phyloP scores from a whole-genome alignment of 2,329 filamentous ascomycete genomes.

The Cladophialophora carrionii region DNA sequence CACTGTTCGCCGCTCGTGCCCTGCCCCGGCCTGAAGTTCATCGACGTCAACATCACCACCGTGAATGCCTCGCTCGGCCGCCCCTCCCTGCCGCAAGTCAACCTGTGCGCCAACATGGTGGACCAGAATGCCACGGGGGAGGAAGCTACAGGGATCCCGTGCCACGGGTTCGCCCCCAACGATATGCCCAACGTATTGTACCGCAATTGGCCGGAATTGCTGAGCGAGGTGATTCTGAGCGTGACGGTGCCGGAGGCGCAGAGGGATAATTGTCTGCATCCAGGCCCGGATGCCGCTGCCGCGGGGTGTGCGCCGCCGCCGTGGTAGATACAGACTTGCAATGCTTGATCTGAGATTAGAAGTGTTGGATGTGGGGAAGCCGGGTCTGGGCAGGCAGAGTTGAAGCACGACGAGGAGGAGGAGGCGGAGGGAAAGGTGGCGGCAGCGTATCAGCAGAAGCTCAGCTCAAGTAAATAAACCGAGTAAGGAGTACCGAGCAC shows the following conservation, averaged over 20 bases:
- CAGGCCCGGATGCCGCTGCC: conserved; percentile 13
- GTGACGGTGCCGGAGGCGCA: conserved; percentile 17
- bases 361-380: background rate
- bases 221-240: conserved; percentile 14
- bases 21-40: conserved; percentile 53
- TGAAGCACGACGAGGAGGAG: too few species aligned
- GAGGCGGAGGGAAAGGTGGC: too few species aligned
- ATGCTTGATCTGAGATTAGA: background rate
- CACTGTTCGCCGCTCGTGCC: conserved; percentile 51
- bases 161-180: conserved; percentile 39
- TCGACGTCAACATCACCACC: conserved; percentile 52
- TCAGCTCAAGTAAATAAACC: too few species aligned
- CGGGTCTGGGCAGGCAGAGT: too few species aligned
- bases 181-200: conserved; percentile 30
- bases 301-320: conserved; percentile 20
- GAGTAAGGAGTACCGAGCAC: too few species aligned
- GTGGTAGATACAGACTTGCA: background rate
- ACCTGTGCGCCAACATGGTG: conserved; percentile 51
- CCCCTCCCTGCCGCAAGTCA: conserved; percentile 46
- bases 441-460: too few species aligned
- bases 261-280: conserved; percentile 19
- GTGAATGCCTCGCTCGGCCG: conserved; percentile 43
- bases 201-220: conserved; percentile 22
- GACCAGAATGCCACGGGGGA: conserved; percentile 32
- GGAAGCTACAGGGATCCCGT: conserved; percentile 33